Evolutionary conservation across 2,329 filamentous ascomycete genomes (phyloP).

Genomic region (Colletotrichum graminicola): DNA sequence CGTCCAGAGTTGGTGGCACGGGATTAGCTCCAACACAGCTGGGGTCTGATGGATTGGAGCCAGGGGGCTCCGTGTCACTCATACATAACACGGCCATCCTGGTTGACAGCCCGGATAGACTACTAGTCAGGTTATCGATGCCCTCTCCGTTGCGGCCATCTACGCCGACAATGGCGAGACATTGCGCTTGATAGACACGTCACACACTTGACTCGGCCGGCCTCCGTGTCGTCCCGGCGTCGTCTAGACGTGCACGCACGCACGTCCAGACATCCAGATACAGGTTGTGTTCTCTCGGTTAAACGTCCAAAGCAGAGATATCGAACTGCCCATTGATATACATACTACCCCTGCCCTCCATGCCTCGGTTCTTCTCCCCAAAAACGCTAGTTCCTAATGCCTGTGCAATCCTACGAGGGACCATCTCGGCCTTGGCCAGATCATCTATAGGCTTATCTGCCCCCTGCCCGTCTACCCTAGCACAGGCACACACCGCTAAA

Average conservation of each 20-base stretch:
- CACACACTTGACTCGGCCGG: neutral
- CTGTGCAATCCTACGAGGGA: neutral
- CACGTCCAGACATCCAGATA: neutral
- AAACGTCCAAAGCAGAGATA: neutral
- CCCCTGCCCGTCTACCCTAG: neutral
- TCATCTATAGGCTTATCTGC: neutral
- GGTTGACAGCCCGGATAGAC: constrained; percentile 20
- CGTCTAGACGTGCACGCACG: neutral
- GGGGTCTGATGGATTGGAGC: neutral
- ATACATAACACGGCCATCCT: constrained; percentile 12
- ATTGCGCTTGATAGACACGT: neutral
- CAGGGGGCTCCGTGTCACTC: neutral
- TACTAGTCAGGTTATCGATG: no score
- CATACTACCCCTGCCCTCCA: neutral
- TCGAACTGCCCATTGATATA: neutral
- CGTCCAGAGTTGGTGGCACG: neutral
- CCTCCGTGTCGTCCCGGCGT: neutral
- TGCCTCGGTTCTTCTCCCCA: no score
- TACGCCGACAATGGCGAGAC: neutral
- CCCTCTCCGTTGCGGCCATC: no score
- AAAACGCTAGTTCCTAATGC: neutral
- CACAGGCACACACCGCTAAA: constrained; percentile 17
- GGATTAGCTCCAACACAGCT: constrained; percentile 15
- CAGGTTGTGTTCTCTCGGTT: neutral
- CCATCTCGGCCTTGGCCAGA: no score